Percentiles rank a stretch among this genome's conserved stretches.
These are phyloP conservation scores for Nothopassalora personata DNA, from an alignment of 2,329 filamentous ascomycete genomes.

Conservation along the genomic window DNA sequence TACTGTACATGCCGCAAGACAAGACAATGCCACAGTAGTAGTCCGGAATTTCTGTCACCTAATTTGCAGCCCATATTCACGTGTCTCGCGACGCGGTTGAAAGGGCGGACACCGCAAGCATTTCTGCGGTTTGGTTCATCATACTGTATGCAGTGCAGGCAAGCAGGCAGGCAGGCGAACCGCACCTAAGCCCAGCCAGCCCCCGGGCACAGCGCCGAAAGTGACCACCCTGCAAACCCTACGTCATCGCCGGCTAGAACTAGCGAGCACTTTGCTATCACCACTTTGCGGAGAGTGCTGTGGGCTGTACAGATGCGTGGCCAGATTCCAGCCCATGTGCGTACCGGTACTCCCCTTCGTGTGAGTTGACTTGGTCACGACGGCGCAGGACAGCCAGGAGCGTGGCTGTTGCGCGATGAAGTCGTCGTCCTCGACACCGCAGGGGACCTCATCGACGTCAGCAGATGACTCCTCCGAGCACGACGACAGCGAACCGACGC, in stretches of 20 bases:
- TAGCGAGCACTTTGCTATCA: not conserved
- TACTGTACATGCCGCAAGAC: not conserved
- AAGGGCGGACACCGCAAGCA: not conserved
- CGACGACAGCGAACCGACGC: slow-evolving; percentile 19
- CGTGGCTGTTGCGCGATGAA: slow-evolving; percentile 16
- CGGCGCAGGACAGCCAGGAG: slow-evolving; percentile 8
- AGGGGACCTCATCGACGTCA: slow-evolving; percentile 6
- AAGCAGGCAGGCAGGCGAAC: not conserved
- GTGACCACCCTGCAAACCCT: not conserved
- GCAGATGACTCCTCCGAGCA: slow-evolving; percentile 14
- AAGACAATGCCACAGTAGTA: not conserved
- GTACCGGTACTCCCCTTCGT: not conserved
- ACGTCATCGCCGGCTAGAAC: not conserved
- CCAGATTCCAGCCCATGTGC: not conserved
- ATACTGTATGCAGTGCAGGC: too few relatives aligned
- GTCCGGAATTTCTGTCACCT: not conserved
- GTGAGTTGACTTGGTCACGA: slow-evolving; percentile 5
- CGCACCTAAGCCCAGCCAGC: not conserved
- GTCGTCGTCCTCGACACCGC: slow-evolving; percentile 11
- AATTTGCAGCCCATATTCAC: not conserved
- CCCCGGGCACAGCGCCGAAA: not conserved
- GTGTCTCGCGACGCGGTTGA: not conserved
- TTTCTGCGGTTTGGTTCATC: not conserved
- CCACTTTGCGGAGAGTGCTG: too few relatives aligned
- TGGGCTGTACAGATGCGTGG: not conserved